Conservation (phyloP, 2,329 filamentous ascomycete species). For the Leptographium radiaticola region DNA sequence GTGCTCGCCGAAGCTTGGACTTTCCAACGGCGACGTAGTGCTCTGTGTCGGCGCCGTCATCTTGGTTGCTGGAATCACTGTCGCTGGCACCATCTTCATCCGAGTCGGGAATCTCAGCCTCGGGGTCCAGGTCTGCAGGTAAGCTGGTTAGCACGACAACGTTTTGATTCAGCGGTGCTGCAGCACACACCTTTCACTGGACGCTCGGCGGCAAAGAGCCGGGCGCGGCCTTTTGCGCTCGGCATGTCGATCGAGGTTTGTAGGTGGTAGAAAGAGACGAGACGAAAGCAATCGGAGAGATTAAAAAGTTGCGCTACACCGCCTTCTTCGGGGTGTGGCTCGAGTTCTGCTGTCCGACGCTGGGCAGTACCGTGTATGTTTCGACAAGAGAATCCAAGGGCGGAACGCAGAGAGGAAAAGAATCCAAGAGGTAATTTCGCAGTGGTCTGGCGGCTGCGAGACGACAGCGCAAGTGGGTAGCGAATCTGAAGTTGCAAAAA, state of each 20-base stretch:
- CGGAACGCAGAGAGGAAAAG: too few species aligned
- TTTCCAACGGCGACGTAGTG: constrained; percentile 78
- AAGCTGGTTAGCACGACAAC: not conserved
- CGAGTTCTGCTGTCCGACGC: not conserved
- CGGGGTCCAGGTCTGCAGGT: constrained; percentile 63
- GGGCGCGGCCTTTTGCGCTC: constrained; percentile 38
- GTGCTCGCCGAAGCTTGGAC: constrained; percentile 68
- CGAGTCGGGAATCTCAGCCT: constrained; percentile 45
- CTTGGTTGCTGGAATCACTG: constrained; percentile 33
- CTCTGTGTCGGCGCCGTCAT: constrained; percentile 55
- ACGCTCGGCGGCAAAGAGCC: constrained; percentile 49
- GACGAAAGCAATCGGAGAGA: constrained; percentile 2
- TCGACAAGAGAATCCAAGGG: too few species aligned
- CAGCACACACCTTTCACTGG: constrained; percentile 43
- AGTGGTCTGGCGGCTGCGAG: too few species aligned
- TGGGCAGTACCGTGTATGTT: not conserved
- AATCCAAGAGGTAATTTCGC: too few species aligned
- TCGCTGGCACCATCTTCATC: constrained; percentile 43
- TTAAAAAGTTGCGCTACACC: constrained; percentile 10
- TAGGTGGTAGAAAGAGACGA: not conserved
- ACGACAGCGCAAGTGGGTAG: too few species aligned
- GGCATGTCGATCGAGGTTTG: constrained; percentile 25
- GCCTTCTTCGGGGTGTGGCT: not conserved
- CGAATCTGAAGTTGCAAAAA: not conserved
- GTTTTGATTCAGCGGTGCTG: not conserved